Evolutionary conservation across 208 protist genomes (phyloP), one percentile per base, ranked within the genome.

Genomic region (Leishmania aethiopica): DNA sequence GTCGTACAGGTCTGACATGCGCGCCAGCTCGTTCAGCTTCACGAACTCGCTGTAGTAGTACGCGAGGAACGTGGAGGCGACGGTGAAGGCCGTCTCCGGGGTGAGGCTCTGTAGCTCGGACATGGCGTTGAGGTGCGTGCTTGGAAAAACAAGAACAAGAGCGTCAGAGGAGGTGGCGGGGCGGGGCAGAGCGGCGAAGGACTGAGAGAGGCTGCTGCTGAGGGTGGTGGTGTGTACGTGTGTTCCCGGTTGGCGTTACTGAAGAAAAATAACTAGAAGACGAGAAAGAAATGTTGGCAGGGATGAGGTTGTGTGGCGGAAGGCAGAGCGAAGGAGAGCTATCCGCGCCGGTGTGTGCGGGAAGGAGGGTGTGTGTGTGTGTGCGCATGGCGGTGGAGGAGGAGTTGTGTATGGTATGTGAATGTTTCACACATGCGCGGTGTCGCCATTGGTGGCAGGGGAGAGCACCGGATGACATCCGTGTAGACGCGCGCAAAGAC

Each of bases 31-130:
- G 70, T 84, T 80, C 57, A 82, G 71, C 75, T 90, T 86, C n/a
- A 94, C 91, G 76, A 97, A 95, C 72, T 91, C 86, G 70, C 88
- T 91, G 91, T 96, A 97, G 88, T 93, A 97, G 78, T 85, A 87
- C 37, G 88, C 79, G 47, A 97, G 85, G 78, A 97, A 97, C 82
- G 86, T 89, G 67, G 87, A 87, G 67, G 92, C 90, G 80, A 97
- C 80, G 45, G 78, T 85, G 72, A 83, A 79, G 82, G 91, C 88
- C 47, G 73, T 80, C 62, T 95, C 90, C 67, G 84, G 84, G 10
- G 88, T 74, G 19, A 95, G 78, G 70, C 49, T 77, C 66, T 86
- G 78, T 1, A 59, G 35, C 19, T 86, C 83, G 28, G 83, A 53
- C 83, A 83, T 86, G 77, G 53, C 51, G 32, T 2, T 80, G 40